A percentile compares a stretch with the other conserved stretches of the same genome.
phyloP scores from a whole-genome alignment of 306 rosid genomes.

The Begonia fuchsioides region DNA sequence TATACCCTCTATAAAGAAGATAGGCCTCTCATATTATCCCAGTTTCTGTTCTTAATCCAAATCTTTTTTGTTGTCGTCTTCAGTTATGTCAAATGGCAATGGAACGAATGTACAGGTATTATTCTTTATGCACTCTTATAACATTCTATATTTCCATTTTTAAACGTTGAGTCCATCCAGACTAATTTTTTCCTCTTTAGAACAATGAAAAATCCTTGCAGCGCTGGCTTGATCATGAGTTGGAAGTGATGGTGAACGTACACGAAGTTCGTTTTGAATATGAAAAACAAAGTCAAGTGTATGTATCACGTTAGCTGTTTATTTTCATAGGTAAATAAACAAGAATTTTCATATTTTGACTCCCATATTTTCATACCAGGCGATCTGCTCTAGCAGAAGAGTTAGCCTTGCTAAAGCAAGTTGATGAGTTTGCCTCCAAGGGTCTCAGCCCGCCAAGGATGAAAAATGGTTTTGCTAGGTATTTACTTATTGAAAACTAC shows the following conservation, averaged over 20 bases:
- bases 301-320: conserved; percentile 20
- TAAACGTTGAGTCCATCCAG: conserved; percentile 15
- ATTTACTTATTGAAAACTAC: too few species aligned
- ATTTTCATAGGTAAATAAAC: conserved; percentile 6
- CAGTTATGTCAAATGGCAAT: conserved; percentile 64
- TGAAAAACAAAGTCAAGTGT: conserved; percentile 99
- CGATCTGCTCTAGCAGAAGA: conserved; percentile 98
- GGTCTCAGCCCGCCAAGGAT: conserved; percentile 96
- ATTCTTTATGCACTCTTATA: too few species aligned
- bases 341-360: neutral
- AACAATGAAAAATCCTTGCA: conserved; percentile 86
- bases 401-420: conserved; percentile 83
- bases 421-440: conserved; percentile 76
- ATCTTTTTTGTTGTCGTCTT: conserved; percentile 22
- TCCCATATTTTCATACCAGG: conserved; percentile 32
- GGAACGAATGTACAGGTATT: conserved; percentile 80
- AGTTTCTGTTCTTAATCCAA: conserved; percentile 5
- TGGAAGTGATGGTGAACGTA: conserved; percentile 96
- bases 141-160: too few species aligned
- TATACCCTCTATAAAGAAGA: conserved; percentile 14
- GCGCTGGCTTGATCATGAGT: conserved; percentile 96
- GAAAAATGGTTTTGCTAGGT: conserved; percentile 89
- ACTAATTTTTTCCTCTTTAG: conserved; percentile 33
- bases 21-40: conserved; percentile 4
- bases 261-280: conserved; percentile 98